Evolutionary conservation across 2,329 filamentous ascomycete genomes (phyloP).

Genomic region (Fusarium aywerte): DNA sequence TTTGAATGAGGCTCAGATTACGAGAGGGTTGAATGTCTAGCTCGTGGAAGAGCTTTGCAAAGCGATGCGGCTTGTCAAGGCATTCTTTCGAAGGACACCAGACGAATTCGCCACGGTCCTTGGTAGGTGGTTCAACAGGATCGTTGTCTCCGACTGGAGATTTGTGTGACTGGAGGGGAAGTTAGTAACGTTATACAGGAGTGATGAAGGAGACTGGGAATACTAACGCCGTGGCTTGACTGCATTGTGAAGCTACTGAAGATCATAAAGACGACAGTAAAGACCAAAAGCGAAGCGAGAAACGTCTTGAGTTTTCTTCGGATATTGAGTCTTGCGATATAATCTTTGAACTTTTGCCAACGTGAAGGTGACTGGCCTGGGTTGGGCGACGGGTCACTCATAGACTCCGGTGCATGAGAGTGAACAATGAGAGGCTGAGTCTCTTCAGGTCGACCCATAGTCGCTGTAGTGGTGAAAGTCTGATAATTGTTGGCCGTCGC

Average conservation of each 20-base stretch:
- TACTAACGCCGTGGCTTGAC: constrained; percentile 46
- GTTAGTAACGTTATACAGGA: not conserved
- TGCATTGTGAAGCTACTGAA: constrained; percentile 38
- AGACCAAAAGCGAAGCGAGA: constrained; percentile 49
- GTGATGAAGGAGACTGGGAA: too few relatives aligned
- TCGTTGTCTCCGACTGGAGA: constrained; percentile 37
- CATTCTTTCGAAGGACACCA: constrained; percentile 47
- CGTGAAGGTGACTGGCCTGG: constrained; percentile 39
- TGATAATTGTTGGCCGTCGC: constrained; percentile 53
- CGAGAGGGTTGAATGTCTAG: constrained; percentile 50
- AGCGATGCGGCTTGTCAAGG: constrained; percentile 28
- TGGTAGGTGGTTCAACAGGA: constrained; percentile 41
- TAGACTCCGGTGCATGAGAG: constrained; percentile 57
- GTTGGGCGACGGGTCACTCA: constrained; percentile 51
- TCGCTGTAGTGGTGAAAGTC: constrained; percentile 53
- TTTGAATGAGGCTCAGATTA: constrained; percentile 56
- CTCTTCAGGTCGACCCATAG: constrained; percentile 59
- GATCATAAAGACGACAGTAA: constrained; percentile 49
- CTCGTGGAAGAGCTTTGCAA: not conserved
- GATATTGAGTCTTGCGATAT: constrained; percentile 25
- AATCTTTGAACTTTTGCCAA: constrained; percentile 48
- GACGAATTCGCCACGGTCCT: constrained; percentile 36
- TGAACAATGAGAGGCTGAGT: constrained; percentile 55
- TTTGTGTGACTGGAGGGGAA: constrained; percentile 26
- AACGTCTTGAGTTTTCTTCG: constrained; percentile 47